Evolutionary conservation across 1,284 basidiomycete species (phyloP).

Genomic region (Boletus calvinii): DNA sequence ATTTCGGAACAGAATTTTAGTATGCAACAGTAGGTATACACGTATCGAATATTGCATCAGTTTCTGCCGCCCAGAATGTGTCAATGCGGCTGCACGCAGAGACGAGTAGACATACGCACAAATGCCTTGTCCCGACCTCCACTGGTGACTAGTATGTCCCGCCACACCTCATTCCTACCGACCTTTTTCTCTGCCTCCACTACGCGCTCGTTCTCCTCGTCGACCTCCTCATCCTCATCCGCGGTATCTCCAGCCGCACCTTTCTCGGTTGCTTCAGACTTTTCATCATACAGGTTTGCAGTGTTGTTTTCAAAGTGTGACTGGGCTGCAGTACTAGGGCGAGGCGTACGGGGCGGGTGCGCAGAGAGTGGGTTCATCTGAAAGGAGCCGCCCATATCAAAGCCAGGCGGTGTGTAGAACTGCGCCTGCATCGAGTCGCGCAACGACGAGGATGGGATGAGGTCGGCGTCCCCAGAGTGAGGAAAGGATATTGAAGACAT

Average conservation of each 20-base stretch:
- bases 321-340: constrained; percentile 31
- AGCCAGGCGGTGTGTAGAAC: constrained; percentile 41
- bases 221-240: constrained; percentile 45
- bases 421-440: constrained; percentile 36
- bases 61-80: constrained; percentile 52
- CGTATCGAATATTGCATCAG: constrained; percentile 77
- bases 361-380: constrained; percentile 77
- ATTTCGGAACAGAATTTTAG: constrained; percentile 47
- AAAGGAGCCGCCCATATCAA: constrained; percentile 48
- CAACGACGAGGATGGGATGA: constrained; percentile 41
- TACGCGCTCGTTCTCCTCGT: constrained; percentile 42
- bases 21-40: constrained; percentile 70
- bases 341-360: constrained; percentile 73
- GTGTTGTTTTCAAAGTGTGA: constrained; percentile 23
- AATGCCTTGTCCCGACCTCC: constrained; percentile 79
- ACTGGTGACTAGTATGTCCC: constrained; percentile 71
- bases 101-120: constrained; percentile 46
- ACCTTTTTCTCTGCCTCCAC: constrained; percentile 46
- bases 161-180: constrained; percentile 66
- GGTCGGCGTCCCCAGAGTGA: constrained; percentile 31
- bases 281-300: constrained; percentile 26
- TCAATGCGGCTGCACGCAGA: constrained; percentile 7
- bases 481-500: constrained; percentile 57
- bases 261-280: constrained; percentile 39
- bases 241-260: constrained; percentile 31